Evolutionary conservation across 2,329 filamentous ascomycete genomes (phyloP).

Genomic region (Penicillium sp.): DNA sequence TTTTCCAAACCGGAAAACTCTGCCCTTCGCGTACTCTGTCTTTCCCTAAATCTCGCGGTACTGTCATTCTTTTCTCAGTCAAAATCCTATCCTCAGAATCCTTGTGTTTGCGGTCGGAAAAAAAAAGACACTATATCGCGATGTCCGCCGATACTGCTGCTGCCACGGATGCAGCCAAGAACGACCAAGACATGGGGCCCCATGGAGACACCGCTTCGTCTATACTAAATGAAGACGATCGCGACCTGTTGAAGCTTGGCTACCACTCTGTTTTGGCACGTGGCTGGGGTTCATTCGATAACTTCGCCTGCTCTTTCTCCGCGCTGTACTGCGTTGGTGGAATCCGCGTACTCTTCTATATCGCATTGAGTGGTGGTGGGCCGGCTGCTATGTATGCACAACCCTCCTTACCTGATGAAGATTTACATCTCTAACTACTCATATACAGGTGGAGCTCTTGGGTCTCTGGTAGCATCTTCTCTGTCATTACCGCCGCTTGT

Average conservation of each 20-base stretch:
- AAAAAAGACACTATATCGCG: neutral
- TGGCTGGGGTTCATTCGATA: conserved; percentile 27
- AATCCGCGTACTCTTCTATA: conserved; percentile 28
- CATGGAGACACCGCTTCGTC: conserved; percentile 8
- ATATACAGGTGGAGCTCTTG: conserved; percentile 22
- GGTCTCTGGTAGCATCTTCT: conserved; percentile 22
- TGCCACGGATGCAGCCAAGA: conserved; percentile 7
- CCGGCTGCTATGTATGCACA: conserved; percentile 21
- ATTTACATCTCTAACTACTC: neutral
- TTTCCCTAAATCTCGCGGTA: neutral
- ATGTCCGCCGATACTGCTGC: conserved; percentile 7
- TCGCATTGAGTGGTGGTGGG: conserved; percentile 26
- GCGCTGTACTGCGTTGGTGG: conserved; percentile 28
- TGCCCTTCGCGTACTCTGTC: neutral
- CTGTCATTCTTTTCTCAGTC: neutral
- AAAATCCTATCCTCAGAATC: neutral
- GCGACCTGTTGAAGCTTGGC: conserved; percentile 24
- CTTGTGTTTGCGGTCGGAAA: neutral
- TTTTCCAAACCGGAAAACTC: conserved; percentile 8
- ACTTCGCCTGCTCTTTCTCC: conserved; percentile 28
- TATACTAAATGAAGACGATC: conserved; percentile 24
- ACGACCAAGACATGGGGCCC: conserved; percentile 5
- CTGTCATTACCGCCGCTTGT: conserved; percentile 28
- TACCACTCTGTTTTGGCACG: conserved; percentile 25
- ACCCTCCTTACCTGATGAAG: no score